A percentile compares a stretch with the other conserved stretches of the same genome.
Conservation (phyloP, 225 moss, liverwort and hornwort species). For the Marchantia polymorpha region DNA sequence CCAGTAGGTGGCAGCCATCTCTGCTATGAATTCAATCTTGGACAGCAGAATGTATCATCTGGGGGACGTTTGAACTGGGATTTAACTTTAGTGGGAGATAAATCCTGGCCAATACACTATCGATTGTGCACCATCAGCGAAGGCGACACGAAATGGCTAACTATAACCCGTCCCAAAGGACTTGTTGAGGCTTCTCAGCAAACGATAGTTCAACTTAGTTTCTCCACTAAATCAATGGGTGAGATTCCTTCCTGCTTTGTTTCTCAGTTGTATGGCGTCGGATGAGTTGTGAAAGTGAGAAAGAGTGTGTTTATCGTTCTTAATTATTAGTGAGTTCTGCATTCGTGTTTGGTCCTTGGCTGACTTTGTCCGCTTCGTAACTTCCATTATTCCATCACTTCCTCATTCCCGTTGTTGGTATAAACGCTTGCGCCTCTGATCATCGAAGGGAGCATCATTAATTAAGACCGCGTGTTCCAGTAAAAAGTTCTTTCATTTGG, state of each 20-base stretch:
- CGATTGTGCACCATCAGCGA: slow-evolving; percentile 72
- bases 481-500: too few species aligned
- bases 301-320: not conserved
- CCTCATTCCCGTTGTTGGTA: too few species aligned
- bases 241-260: slow-evolving; percentile 16
- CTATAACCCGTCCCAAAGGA: slow-evolving; percentile 64
- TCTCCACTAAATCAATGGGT: slow-evolving; percentile 96
- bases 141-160: slow-evolving; percentile 76
- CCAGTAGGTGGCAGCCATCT: slow-evolving; percentile 67
- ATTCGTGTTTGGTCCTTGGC: not conserved
- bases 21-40: slow-evolving; percentile 79
- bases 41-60: slow-evolving; percentile 90
- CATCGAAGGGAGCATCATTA: too few species aligned
- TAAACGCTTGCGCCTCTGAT: too few species aligned
- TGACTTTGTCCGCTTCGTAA: too few species aligned
- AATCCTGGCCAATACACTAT: slow-evolving; percentile 61
- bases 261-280: not conserved
- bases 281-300: not conserved
- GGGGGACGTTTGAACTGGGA: slow-evolving; percentile 85
- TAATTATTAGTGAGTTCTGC: not conserved
- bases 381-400: too few species aligned
- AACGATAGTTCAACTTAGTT: slow-evolving; percentile 71
- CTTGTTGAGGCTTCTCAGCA: slow-evolving; percentile 67
- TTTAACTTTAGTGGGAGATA: slow-evolving; percentile 76
- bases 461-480: too few species aligned